Conservation (phyloP, 805 yeast genomes). For the Candida palmyrensis region DNA sequence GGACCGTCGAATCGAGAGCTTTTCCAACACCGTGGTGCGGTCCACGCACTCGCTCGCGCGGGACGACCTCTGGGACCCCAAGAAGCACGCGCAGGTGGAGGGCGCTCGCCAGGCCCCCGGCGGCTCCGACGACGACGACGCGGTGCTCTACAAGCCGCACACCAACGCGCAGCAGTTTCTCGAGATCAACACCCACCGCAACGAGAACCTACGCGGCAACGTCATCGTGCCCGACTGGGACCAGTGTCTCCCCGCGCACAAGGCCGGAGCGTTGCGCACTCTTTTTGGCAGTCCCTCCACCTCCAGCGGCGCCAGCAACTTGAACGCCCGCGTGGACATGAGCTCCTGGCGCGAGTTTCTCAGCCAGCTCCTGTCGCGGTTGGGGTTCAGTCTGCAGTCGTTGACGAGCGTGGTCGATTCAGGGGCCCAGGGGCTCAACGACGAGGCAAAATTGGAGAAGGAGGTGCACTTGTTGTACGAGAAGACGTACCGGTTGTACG, state of each 20-base stretch:
- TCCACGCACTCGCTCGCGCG: conserved; percentile 27
- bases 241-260: conserved; percentile 28
- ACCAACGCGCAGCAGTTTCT: conserved; percentile 33
- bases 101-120: conserved; percentile 5
- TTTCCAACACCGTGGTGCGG: conserved; percentile 26
- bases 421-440: conserved; percentile 4
- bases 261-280: conserved; percentile 11
- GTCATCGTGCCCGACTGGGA: conserved; percentile 40
- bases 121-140: conserved; percentile 26
- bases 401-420: conserved; percentile 19
- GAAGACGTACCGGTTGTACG: conserved; percentile 34
- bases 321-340: conserved; percentile 19
- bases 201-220: conserved; percentile 37
- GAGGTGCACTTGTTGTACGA: conserved; percentile 29
- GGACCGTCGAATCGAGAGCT: neutral
- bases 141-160: conserved; percentile 41
- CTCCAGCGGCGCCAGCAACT: conserved; percentile 12
- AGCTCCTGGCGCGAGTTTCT: conserved; percentile 32
- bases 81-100: conserved; percentile 8
- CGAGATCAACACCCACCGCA: conserved; percentile 40
- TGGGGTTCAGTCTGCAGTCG: conserved; percentile 31
- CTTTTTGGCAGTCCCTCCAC: conserved; percentile 23
- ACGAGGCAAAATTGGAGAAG: conserved; percentile 16
- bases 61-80: conserved; percentile 13
- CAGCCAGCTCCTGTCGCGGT: conserved; percentile 25